A percentile compares a stretch with the other conserved stretches of the same genome.
These are phyloP conservation scores for Didymellaceae sp. DNA, from an alignment of 2,329 filamentous ascomycete species.

Conservation along the genomic window DNA sequence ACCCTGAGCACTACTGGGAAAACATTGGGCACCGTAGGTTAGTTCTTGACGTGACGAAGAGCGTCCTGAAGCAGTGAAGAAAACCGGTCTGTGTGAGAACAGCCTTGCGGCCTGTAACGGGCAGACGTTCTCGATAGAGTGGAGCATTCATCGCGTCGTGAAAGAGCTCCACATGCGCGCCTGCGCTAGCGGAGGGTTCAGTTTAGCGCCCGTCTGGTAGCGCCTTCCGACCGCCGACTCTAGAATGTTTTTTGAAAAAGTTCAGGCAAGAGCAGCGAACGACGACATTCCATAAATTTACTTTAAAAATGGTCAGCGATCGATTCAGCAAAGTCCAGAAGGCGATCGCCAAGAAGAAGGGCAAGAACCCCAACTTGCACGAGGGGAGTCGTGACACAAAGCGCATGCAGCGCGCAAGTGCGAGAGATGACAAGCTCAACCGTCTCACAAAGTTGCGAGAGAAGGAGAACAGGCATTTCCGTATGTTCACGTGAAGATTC, in stretches of 20 bases:
- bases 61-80: conserved; percentile 2
- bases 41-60: not conserved
- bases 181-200: conserved; percentile 19
- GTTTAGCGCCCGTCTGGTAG: conserved; percentile 20
- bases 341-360: conserved; percentile 86
- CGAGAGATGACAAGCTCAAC: conserved; percentile 82
- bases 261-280: conserved; percentile 22
- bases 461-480: conserved; percentile 75
- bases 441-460: conserved; percentile 72
- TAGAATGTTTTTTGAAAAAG: conserved; percentile 34
- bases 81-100: conserved; percentile 1
- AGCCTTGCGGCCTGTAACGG: conserved; percentile 17
- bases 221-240: conserved; percentile 22
- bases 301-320: conserved; percentile 54
- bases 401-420: conserved; percentile 77
- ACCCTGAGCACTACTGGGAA: conserved; percentile 19
- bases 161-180: conserved; percentile 26
- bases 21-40: conserved; percentile 20
- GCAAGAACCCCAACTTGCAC: conserved; percentile 76
- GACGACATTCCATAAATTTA: conserved; percentile 15
- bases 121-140: conserved; percentile 21
- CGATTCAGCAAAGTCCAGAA: conserved; percentile 85
- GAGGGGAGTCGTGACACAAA: conserved; percentile 87
- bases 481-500: conserved; percentile 56
- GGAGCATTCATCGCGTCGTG: conserved; percentile 29